Conservation (phyloP, 768 basidiomycete species). For the Hemileccinum rubropunctum region DNA sequence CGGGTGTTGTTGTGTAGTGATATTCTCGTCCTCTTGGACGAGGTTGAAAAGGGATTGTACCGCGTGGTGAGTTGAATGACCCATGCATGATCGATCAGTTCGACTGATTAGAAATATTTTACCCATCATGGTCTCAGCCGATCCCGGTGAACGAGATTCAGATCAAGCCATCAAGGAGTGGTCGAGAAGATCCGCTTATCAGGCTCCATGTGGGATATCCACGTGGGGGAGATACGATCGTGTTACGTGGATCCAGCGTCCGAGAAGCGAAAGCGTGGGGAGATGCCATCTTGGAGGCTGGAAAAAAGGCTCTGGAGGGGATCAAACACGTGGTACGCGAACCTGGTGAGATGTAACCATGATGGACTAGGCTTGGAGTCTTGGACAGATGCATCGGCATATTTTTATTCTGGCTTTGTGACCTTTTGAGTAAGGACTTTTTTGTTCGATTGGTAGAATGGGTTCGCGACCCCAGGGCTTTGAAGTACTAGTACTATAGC, state of each 20-base stretch:
- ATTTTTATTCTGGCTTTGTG: not conserved
- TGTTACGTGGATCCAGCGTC: conserved; percentile 52
- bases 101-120: too few species aligned
- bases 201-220: conserved; percentile 64
- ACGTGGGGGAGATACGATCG: conserved; percentile 69
- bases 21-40: conserved; percentile 83
- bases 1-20: conserved; percentile 85
- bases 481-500: too few species aligned
- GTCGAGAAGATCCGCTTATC: conserved; percentile 69
- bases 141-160: conserved; percentile 67
- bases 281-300: conserved; percentile 34
- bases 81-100: not conserved
- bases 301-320: conserved; percentile 15
- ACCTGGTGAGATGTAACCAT: not conserved
- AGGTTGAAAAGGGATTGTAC: conserved; percentile 65
- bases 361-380: not conserved
- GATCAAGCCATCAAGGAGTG: conserved; percentile 48
- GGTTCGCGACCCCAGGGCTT: too few species aligned
- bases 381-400: not conserved
- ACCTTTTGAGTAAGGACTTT: too few species aligned
- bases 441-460: too few species aligned
- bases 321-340: not conserved
- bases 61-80: conserved; percentile 59
- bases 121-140: conserved; percentile 43
- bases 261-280: conserved; percentile 60